These are phyloP conservation scores for Notholithocarpus densiflorus DNA, from an alignment of 306 rosid species.

Conservation along the genomic window DNA sequence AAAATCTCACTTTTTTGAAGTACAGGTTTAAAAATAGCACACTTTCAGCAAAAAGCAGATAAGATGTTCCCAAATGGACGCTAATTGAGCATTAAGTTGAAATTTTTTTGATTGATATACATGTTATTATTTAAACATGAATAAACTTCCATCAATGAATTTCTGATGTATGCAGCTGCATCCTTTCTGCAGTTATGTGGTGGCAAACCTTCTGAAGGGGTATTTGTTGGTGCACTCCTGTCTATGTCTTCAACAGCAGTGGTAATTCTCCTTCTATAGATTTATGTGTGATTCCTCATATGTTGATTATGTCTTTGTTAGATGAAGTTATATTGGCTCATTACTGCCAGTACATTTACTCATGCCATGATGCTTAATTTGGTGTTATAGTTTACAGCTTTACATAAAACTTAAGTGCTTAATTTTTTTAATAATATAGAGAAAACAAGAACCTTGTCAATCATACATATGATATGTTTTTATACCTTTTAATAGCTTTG, in stretches of 20 bases:
- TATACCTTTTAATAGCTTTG: too few species aligned
- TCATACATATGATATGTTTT: too few species aligned
- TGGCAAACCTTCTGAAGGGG: conserved; percentile 92
- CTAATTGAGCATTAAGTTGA: neutral
- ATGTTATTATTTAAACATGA: neutral
- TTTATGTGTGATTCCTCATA: neutral
- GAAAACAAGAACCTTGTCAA: too few species aligned
- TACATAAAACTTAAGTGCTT: neutral
- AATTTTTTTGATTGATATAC: neutral
- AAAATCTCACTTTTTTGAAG: too few species aligned
- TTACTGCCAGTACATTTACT: neutral
- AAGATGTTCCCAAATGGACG: too few species aligned
- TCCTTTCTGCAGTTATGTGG: conserved; percentile 84
- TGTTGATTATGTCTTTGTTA: neutral
- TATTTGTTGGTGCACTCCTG: conserved; percentile 77
- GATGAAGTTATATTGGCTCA: neutral
- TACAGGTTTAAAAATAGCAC: too few species aligned
- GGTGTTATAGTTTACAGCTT: neutral
- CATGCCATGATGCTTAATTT: neutral
- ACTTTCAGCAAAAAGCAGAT: too few species aligned
- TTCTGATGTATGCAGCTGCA: conserved; percentile 34
- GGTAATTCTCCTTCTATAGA: conserved; percentile 47
- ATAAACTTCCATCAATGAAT: conserved; percentile 18
- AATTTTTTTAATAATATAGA: too few species aligned
- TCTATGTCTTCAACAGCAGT: conserved; percentile 99